Conservation (phyloP, 208 protist genomes). For the Crithidia expoeki region DNA sequence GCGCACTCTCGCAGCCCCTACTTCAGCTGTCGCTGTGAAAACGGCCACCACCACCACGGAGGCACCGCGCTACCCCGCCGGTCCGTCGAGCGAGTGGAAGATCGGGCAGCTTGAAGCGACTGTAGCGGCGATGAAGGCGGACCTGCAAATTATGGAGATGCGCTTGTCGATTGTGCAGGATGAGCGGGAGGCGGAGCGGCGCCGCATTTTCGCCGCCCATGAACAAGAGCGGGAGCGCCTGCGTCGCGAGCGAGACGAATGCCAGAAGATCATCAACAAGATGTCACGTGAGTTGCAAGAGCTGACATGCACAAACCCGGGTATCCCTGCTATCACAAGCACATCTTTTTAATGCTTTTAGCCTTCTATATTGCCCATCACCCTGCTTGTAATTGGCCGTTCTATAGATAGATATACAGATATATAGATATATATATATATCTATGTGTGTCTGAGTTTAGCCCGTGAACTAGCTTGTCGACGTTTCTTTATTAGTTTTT, state of each 20-base stretch:
- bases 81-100: slow-evolving; percentile 29
- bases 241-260: slow-evolving; percentile 57
- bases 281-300: slow-evolving; percentile 59
- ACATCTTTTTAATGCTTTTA: neutral
- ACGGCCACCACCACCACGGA: neutral
- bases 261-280: slow-evolving; percentile 48
- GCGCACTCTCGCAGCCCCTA: neutral
- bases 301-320: slow-evolving; percentile 31
- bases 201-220: slow-evolving; percentile 47
- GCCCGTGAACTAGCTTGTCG: no score
- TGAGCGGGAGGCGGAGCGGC: slow-evolving; percentile 53
- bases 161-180: slow-evolving; percentile 42
- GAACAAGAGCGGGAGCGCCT: slow-evolving; percentile 49
- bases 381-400: no score
- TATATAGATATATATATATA: no score
- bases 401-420: no score
- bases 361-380: no score
- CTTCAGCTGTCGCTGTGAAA: neutral
- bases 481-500: no score
- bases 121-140: slow-evolving; percentile 40
- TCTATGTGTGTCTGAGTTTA: no score
- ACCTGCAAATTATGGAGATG: slow-evolving; percentile 58
- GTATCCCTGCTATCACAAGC: slow-evolving; percentile 24
- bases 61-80: neutral
- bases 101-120: slow-evolving; percentile 41